These are phyloP conservation scores for Prunus padus DNA, from an alignment of 306 rosid genomes.

Conservation along the genomic window DNA sequence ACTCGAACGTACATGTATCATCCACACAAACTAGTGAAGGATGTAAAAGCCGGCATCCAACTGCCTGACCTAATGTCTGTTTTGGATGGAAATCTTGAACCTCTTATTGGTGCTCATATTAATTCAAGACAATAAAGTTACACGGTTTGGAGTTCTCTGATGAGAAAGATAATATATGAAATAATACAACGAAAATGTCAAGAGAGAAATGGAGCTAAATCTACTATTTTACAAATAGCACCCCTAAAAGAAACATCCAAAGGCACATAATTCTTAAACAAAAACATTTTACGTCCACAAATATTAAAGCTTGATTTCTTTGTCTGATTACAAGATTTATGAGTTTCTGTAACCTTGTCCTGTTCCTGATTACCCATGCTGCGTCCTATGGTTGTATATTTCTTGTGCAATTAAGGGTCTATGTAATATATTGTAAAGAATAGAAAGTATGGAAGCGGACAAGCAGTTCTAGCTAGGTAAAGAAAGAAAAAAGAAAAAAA, in stretches of 20 bases:
- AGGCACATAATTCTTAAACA: neutral
- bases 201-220: neutral
- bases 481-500: too few relatives aligned
- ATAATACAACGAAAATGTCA: neutral
- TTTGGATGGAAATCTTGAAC: conserved; percentile 72
- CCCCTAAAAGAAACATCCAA: neutral
- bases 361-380: too few relatives aligned
- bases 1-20: conserved; percentile 52
- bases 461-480: too few relatives aligned
- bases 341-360: too few relatives aligned
- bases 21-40: conserved; percentile 59
- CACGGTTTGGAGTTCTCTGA: neutral
- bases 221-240: neutral
- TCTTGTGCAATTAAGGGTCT: too few relatives aligned
- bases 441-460: too few relatives aligned
- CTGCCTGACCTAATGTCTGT: conserved; percentile 53
- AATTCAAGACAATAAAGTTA: conserved; percentile 36
- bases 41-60: conserved; percentile 65
- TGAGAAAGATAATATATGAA: neutral
- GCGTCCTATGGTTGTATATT: too few relatives aligned
- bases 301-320: neutral
- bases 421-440: too few relatives aligned
- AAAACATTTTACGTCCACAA: neutral
- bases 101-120: conserved; percentile 68
- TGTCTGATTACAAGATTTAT: neutral